Base-by-base conservation (phyloP, 2,329 filamentous ascomycete genomes). In the Neonectria magnoliae region DNA sequence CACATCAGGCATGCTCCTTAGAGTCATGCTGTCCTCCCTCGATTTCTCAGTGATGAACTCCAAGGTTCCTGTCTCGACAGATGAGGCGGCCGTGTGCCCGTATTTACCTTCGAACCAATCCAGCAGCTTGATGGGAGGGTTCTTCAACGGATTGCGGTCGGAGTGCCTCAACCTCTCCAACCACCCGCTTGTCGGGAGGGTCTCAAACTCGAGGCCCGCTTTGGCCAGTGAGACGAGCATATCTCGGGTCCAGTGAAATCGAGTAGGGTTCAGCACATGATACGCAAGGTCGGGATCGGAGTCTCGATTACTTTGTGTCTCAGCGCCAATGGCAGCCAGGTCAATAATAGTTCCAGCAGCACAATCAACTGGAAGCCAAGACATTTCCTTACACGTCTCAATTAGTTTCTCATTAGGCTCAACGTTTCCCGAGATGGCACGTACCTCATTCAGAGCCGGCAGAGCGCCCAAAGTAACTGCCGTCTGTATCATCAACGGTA, bases 51-150 rank as follows among this genome's bases (percentile, higher is more conserved):
- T 72, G 8, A 71, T 7, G 2, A 67, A 72, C 1, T 72, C 66
- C 22, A 72, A 9, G 0, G 48, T 52, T 0, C 68, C 68, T 4
- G 54, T 60, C 22, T 73, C 68, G 0, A 60, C 60, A 0, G 67
- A 65, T 0, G 68, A 60, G 3, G 60, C 41, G 22, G 56, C 64
- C 14, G 73, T 71, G 5, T 51, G 44, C 0, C 70, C 71, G 4
- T 76, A 76, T 38, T 76, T 76, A 0, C 67, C 58, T 27, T 72
- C 73, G 62, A 86, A 87, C 76, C 85, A 88, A 45, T 85, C 84
- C 1, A 86, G 64, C 1, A 87, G 76, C 72, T 87, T 87, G 66
- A 86, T 79, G 0, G 83, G 80, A 11, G 85, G 85, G 66, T 88
- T 88, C 16, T 67, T 73, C 5, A 77, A 65, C 0, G 83, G 80